A percentile compares a stretch with the other conserved stretches of the same genome.
phyloP scores from a whole-genome alignment of 148 eudicot genomes.

The Spergularia marina region DNA sequence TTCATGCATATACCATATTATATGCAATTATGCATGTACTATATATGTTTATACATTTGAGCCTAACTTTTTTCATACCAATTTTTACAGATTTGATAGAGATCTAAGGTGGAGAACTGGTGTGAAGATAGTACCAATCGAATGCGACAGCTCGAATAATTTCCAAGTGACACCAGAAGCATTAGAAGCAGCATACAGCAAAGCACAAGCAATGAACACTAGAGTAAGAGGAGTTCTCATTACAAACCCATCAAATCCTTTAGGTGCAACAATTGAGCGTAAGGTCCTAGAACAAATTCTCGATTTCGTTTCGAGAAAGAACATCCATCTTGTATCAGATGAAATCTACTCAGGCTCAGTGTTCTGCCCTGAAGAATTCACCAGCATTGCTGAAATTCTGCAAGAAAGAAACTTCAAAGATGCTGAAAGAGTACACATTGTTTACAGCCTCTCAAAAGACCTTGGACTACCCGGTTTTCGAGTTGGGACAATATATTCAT shows the following conservation, averaged over 20 bases:
- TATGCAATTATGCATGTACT: too few relatives aligned
- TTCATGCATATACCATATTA: too few relatives aligned
- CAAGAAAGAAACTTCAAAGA: slow-evolving; percentile 41
- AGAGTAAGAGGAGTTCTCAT: slow-evolving; percentile 67
- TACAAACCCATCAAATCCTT: slow-evolving; percentile 88
- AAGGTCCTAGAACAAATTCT: slow-evolving; percentile 50
- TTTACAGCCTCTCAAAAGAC: slow-evolving; percentile 88
- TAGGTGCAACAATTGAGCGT: slow-evolving; percentile 59
- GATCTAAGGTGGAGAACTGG: slow-evolving; percentile 93
- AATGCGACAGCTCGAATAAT: slow-evolving; percentile 72
- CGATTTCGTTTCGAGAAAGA: slow-evolving; percentile 48
- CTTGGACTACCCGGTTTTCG: slow-evolving; percentile 88
- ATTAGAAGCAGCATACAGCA: slow-evolving; percentile 55
- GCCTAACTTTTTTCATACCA: background rate
- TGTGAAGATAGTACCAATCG: slow-evolving; percentile 73
- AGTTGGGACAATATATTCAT: slow-evolving; percentile 78
- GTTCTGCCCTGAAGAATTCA: slow-evolving; percentile 56
- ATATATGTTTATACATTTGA: background rate
- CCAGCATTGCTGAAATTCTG: slow-evolving; percentile 70
- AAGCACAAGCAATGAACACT: slow-evolving; percentile 46
- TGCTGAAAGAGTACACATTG: slow-evolving; percentile 70
- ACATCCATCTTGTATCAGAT: slow-evolving; percentile 81
- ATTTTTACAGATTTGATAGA: slow-evolving; percentile 68
- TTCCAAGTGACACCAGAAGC: slow-evolving; percentile 75
- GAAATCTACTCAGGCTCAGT: slow-evolving; percentile 93